Evolutionary conservation across 2,329 filamentous ascomycete species (phyloP).

Genomic region (Diaporthe helianthi): DNA sequence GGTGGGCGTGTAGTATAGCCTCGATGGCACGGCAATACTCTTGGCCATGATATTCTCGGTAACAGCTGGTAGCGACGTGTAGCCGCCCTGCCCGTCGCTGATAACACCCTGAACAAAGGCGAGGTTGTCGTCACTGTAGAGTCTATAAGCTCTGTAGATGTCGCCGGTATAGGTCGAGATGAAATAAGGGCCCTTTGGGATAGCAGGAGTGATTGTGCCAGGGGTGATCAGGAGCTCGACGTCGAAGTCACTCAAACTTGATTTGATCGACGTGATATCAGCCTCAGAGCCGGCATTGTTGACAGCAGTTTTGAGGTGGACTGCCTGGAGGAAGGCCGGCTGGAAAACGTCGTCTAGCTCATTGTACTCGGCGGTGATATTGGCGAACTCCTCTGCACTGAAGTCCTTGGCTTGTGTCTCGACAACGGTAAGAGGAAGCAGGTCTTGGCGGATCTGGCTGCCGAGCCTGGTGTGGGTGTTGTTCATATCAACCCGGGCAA

Average conservation of each 20-base stretch:
- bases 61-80: conserved; percentile 44
- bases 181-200: conserved; percentile 46
- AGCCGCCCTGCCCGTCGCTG: conserved; percentile 42
- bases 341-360: conserved; percentile 41
- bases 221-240: conserved; percentile 24
- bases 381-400: not conserved
- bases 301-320: conserved; percentile 35
- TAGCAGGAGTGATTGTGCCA: not conserved
- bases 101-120: conserved; percentile 44
- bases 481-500: conserved; percentile 25
- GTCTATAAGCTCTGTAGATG: conserved; percentile 45
- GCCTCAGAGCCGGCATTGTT: not conserved
- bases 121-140: conserved; percentile 46
- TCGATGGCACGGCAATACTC: conserved; percentile 61
- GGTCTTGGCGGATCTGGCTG: conserved; percentile 18
- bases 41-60: conserved; percentile 40
- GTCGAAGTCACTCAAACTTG: conserved; percentile 22
- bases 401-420: not conserved
- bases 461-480: not conserved
- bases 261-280: not conserved
- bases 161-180: conserved; percentile 43
- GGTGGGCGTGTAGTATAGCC: conserved; percentile 63
- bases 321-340: conserved; percentile 37
- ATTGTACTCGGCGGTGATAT: conserved; percentile 10
- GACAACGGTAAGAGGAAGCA: conserved; percentile 24